Conservation (phyloP, 2,329 filamentous ascomycete species). For the Arthrobotrys entomopaga region DNA sequence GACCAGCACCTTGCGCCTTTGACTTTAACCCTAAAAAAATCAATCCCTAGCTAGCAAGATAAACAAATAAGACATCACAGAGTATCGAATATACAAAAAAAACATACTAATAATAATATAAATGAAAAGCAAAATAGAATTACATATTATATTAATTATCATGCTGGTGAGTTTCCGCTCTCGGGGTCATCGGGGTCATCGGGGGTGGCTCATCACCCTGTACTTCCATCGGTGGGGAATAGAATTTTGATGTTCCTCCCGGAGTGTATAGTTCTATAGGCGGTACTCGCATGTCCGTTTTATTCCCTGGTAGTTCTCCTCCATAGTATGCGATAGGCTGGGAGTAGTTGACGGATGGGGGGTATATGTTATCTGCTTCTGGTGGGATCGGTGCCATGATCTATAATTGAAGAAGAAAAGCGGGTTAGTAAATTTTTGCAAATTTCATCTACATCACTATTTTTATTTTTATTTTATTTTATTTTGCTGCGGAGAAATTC, state of each 20-base stretch:
- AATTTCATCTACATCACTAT: too few relatives aligned
- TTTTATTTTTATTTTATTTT: too few relatives aligned
- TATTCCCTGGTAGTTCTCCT: slow-evolving; percentile 33
- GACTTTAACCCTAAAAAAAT: too few relatives aligned
- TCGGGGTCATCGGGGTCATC: too few relatives aligned
- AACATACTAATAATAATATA: background rate
- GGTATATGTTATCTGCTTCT: slow-evolving; percentile 35
- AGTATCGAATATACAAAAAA: background rate
- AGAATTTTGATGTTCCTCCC: background rate
- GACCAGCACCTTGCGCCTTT: too few relatives aligned
- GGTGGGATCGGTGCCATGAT: slow-evolving; percentile 30
- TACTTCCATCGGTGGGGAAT: slow-evolving; percentile 19
- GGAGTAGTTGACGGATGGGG: too few relatives aligned
- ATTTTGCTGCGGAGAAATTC: background rate
- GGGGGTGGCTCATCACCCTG: slow-evolving; percentile 8
- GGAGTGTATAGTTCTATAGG: slow-evolving; percentile 41
- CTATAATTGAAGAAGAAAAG: too few relatives aligned
- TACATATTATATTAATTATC: background rate
- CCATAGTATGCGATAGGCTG: slow-evolving; percentile 33
- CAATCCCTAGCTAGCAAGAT: too few relatives aligned
- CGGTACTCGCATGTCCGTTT: background rate
- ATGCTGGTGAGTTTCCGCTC: background rate
- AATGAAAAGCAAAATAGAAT: background rate
- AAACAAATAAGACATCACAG: background rate
- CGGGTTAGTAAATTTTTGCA: too few relatives aligned